Percentiles rank a stretch among this genome's conserved stretches.
Conservation (phyloP, 768 basidiomycete species). For the Lactarius hatsudake region DNA sequence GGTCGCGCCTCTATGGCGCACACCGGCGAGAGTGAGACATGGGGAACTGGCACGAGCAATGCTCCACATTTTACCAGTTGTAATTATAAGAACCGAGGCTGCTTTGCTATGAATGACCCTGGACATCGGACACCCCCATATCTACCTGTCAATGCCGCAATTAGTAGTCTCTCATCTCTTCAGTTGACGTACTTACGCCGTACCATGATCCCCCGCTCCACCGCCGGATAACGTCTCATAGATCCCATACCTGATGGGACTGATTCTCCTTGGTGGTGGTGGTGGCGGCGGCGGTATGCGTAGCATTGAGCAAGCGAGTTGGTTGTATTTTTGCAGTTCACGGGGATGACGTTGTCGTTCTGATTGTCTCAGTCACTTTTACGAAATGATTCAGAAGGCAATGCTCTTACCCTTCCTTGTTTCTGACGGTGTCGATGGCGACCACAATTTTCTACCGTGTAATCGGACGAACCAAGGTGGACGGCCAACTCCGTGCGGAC, state of each 20-base stretch:
- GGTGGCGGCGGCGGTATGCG: background rate
- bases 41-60: conserved; percentile 3
- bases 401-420: background rate
- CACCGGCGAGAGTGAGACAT: conserved; percentile 27
- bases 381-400: background rate
- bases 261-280: too few species aligned
- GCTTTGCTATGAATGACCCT: background rate
- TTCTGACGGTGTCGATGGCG: background rate
- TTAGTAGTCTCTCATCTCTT: background rate
- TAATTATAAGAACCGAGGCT: background rate
- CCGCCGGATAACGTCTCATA: background rate
- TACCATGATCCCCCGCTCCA: background rate
- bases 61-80: background rate
- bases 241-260: background rate
- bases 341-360: background rate
- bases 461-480: background rate
- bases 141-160: background rate
- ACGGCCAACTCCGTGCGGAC: background rate
- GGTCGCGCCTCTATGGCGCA: conserved; percentile 24
- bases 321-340: background rate
- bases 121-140: background rate
- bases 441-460: background rate
- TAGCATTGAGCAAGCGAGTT: background rate
- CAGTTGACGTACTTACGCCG: background rate
- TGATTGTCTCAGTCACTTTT: background rate